Percentiles rank a stretch among this genome's conserved stretches.
Evolutionary conservation across 345 rosid genomes (phyloP).

Genomic region (Orychophragmus violaceus): DNA sequence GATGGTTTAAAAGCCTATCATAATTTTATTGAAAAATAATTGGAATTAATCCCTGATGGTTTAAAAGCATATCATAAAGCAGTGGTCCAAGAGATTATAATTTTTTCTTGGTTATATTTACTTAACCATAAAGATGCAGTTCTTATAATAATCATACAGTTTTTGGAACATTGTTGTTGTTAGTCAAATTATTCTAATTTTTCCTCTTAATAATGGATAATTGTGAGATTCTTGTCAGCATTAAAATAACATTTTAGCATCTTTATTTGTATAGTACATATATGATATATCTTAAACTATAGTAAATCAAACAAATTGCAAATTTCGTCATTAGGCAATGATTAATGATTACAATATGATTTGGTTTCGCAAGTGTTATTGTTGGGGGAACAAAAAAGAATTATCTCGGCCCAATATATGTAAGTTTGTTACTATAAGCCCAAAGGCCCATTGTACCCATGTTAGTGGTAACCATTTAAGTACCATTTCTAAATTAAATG

Average conservation of each 20-base stretch:
- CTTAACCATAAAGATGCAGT: conserved; percentile 5
- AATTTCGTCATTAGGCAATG: background rate
- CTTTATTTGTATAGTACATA: background rate
- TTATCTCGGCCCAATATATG: background rate
- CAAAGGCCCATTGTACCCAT: background rate
- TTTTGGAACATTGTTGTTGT: conserved; percentile 10
- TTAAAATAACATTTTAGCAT: background rate
- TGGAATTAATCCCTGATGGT: background rate
- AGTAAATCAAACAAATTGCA: background rate
- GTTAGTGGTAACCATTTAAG: background rate
- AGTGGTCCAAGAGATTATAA: conserved; percentile 15
- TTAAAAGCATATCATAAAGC: conserved; percentile 10
- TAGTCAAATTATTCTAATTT: conserved; percentile 5
- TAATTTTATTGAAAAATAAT: background rate
- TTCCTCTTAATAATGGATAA: conserved; percentile 2
- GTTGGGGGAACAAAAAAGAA: background rate
- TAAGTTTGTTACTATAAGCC: background rate
- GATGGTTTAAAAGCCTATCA: conserved; percentile 2
- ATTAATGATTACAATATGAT: background rate
- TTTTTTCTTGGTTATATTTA: background rate
- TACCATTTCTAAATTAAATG: too few relatives aligned
- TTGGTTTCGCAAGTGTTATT: background rate
- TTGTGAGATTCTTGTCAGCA: conserved; percentile 22
- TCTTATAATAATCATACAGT: background rate
- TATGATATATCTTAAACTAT: background rate